These are phyloP conservation scores for Podila horticola DNA, from an alignment of 192 early-diverging fungal genomes.

Conservation along the genomic window DNA sequence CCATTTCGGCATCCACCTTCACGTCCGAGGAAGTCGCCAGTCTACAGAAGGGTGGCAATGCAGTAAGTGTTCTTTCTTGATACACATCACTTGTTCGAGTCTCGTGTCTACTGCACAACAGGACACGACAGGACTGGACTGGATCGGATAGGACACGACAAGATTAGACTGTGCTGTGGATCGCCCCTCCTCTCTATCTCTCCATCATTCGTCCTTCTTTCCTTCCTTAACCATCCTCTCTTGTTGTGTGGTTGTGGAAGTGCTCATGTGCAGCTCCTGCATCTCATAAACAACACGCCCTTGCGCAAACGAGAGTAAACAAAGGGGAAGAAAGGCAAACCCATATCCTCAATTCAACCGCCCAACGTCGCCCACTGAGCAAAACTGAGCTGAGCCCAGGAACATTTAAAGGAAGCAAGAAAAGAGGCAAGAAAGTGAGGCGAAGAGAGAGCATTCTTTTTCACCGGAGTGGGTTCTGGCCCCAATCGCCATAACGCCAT, in stretches of 20 bases:
- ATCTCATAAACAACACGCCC: no score
- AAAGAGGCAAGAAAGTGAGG: not conserved
- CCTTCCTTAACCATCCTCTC: not conserved
- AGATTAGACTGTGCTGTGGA: not conserved
- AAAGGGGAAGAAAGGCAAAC: no score
- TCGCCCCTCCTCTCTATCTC: not conserved
- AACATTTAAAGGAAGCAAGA: no score
- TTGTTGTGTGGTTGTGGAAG: no score
- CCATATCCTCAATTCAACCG: no score
- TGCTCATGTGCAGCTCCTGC: no score
- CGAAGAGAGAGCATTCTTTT: not conserved
- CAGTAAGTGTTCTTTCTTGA: constrained; percentile 31
- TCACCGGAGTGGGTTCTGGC: not conserved
- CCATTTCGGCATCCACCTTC: constrained; percentile 66
- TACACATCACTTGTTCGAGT: no score
- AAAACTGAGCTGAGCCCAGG: no score
- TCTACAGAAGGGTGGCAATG: constrained; percentile 63
- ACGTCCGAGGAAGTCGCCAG: constrained; percentile 57
- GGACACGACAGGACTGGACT: not conserved
- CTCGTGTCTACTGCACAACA: not conserved
- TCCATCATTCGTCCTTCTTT: not conserved
- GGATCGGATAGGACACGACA: not conserved
- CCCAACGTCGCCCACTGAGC: no score
- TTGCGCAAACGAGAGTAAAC: no score
- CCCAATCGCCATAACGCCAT: not conserved